Evolutionary conservation across 148 eudicot species (phyloP).

Genomic region (Persicaria maculosa): DNA sequence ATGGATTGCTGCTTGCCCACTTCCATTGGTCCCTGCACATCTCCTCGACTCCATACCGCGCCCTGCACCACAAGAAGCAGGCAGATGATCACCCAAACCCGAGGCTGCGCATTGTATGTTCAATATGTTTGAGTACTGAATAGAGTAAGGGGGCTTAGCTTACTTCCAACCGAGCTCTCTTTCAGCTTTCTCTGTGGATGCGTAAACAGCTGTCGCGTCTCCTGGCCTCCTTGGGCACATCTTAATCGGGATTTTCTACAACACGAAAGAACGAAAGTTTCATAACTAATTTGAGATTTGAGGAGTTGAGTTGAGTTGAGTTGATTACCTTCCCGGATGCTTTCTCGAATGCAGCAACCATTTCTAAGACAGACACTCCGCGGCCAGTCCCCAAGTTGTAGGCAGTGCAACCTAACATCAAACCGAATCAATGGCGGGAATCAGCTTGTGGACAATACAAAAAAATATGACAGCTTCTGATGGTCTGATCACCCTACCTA

Average conservation of each 20-base stretch:
- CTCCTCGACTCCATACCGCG: constrained; percentile 66
- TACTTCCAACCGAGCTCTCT: constrained; percentile 92
- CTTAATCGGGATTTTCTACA: constrained; percentile 73
- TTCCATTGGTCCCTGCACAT: constrained; percentile 97
- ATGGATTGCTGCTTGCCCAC: constrained; percentile 76
- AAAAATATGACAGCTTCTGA: background rate
- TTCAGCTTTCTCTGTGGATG: constrained; percentile 67
- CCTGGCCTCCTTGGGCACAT: constrained; percentile 78
- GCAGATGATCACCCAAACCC: background rate
- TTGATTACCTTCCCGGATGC: constrained; percentile 68
- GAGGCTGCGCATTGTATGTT: no score
- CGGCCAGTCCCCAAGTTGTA: constrained; percentile 81
- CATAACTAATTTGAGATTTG: background rate
- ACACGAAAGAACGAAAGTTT: background rate
- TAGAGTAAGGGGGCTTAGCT: constrained; percentile 14
- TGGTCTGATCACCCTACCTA: constrained; percentile 40
- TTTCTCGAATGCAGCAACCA: constrained; percentile 84
- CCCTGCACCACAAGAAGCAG: constrained; percentile 33
- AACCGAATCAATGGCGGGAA: background rate
- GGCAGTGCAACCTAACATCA: constrained; percentile 56
- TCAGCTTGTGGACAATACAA: background rate
- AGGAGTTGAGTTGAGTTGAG: background rate
- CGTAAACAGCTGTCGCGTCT: constrained; percentile 76
- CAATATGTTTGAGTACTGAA: no score
- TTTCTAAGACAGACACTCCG: constrained; percentile 84